These are phyloP conservation scores for Rhodosporidiobolus sp. DNA, from an alignment of 768 basidiomycete species.

Conservation along the genomic window DNA sequence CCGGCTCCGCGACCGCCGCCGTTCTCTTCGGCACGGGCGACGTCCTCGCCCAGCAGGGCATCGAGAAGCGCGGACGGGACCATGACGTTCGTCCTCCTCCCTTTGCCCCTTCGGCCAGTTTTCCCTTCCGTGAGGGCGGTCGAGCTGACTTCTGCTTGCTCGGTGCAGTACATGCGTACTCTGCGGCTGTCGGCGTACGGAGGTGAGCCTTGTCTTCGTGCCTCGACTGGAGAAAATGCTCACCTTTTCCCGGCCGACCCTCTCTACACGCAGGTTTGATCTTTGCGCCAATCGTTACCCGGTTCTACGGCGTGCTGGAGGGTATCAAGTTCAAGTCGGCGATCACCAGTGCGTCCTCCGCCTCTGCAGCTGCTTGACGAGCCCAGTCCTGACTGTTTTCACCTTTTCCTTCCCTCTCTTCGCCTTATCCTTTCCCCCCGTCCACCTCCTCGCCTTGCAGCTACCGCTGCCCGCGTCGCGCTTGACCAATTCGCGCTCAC, in stretches of 20 bases:
- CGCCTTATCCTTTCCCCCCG: no score
- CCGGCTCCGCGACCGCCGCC: constrained; percentile 30
- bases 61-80: constrained; percentile 66
- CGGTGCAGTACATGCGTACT: constrained; percentile 7
- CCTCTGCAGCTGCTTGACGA: no score
- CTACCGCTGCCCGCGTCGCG: constrained; percentile 56
- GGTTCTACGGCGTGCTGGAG: constrained; percentile 74
- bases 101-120: background rate
- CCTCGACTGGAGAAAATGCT: background rate
- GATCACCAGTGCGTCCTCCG: constrained; percentile 6
- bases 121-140: background rate
- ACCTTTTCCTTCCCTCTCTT: background rate
- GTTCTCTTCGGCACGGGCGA: constrained; percentile 52
- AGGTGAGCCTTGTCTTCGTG: background rate
- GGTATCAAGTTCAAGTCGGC: constrained; percentile 59
- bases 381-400: background rate
- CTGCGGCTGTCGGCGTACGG: constrained; percentile 22
- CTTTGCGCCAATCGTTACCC: constrained; percentile 77
- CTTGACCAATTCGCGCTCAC: constrained; percentile 77
- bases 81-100: constrained; percentile 58
- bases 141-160: background rate
- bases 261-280: constrained; percentile 59
- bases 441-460: background rate
- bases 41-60: constrained; percentile 77
- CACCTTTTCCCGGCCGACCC: background rate